Percentiles rank a stretch among this genome's conserved stretches.
Conservation (phyloP, 2,329 filamentous ascomycete species). For the Alternaria sp. region DNA sequence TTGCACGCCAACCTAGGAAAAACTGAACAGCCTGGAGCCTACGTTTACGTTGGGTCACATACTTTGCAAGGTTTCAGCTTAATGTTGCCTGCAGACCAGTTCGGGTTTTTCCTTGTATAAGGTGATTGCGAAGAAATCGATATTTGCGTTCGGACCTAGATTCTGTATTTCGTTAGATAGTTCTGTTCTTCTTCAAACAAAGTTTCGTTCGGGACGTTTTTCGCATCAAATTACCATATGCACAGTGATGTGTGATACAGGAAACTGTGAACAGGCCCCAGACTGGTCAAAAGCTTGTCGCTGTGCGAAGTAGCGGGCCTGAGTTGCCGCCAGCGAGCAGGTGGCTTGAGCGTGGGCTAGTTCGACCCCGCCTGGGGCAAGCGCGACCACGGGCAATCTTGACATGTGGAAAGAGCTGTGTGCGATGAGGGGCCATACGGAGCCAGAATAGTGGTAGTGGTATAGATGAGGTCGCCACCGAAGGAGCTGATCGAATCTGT, state of each 20-base stretch:
- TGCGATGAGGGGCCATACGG: not conserved
- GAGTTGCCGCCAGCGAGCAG: not conserved
- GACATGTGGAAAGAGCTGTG: not conserved
- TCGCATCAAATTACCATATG: not conserved
- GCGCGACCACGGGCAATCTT: not conserved
- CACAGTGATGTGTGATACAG: not conserved
- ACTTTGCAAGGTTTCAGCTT: no score
- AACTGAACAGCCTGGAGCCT: no score
- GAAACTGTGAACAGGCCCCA: not conserved
- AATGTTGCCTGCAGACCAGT: no score
- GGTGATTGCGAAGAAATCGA: not conserved
- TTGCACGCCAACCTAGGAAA: not conserved
- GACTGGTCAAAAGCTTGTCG: not conserved
- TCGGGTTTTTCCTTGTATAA: no score
- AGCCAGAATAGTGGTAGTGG: not conserved
- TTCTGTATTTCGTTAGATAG: not conserved
- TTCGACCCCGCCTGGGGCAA: constrained; percentile 5
- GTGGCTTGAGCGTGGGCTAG: constrained; percentile 7
- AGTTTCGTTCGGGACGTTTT: not conserved
- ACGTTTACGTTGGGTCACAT: no score
- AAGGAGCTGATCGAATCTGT: constrained; percentile 15
- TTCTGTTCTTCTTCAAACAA: not conserved
- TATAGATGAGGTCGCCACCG: not conserved
- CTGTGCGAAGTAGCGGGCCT: not conserved
- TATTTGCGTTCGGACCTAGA: not conserved